A percentile compares a stretch with the other conserved stretches of the same genome.
These are phyloP conservation scores for Raddia guianensis DNA, from an alignment of 176 grass and related monocot species.

Conservation along the genomic window DNA sequence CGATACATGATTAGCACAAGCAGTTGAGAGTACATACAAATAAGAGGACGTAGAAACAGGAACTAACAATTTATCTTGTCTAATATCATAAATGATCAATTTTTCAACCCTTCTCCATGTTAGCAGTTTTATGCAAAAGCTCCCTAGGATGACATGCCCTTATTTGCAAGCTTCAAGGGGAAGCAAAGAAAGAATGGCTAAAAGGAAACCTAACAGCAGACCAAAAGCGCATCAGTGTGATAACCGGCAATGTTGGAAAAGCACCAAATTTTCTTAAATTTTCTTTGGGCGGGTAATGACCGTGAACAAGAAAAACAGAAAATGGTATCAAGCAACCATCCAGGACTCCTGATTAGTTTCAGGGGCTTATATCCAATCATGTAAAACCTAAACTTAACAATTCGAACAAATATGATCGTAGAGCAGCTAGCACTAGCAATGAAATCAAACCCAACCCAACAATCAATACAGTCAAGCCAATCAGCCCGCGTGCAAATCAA, in stretches of 20 bases:
- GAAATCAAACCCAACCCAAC: background rate
- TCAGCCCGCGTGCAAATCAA: background rate
- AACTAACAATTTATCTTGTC: background rate
- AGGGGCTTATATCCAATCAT: background rate
- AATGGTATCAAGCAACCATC: slow-evolving; percentile 8
- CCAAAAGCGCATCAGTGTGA: background rate
- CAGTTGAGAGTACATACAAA: background rate
- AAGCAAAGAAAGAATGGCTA: slow-evolving; percentile 9
- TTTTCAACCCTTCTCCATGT: background rate
- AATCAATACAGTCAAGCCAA: background rate
- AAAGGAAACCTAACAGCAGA: slow-evolving; percentile 29
- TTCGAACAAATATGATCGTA: background rate
- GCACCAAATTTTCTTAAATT: slow-evolving; percentile 1
- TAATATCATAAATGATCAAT: background rate
- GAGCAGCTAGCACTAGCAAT: background rate
- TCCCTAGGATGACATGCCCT: background rate
- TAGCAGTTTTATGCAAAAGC: background rate
- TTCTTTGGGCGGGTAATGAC: background rate
- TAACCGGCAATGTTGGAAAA: slow-evolving; percentile 8
- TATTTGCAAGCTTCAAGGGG: slow-evolving; percentile 15
- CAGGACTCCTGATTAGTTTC: background rate
- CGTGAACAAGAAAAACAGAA: background rate
- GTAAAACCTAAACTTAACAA: background rate
- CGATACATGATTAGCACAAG: slow-evolving; percentile 57
- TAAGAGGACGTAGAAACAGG: background rate